Percentiles rank a stretch among this genome's conserved stretches.
These are phyloP conservation scores for Inonotus hispidus DNA, from an alignment of 1,284 basidiomycete species.

Conservation along the genomic window DNA sequence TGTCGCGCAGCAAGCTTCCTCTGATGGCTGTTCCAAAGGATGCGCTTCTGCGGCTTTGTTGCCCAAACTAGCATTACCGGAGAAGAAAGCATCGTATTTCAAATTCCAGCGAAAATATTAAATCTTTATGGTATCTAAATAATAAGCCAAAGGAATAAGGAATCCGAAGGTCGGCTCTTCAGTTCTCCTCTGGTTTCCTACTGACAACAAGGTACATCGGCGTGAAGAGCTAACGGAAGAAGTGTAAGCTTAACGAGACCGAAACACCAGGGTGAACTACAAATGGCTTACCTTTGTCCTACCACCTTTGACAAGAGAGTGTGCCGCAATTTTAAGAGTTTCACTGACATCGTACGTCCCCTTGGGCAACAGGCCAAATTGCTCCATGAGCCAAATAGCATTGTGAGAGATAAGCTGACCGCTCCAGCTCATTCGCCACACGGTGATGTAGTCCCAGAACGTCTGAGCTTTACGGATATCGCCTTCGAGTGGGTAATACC, in stretches of 20 bases:
- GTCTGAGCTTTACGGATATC: conserved; percentile 92
- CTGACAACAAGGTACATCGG: conserved; percentile 73
- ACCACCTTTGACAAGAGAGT: conserved; percentile 81
- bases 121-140: background rate
- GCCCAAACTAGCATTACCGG: too few species aligned
- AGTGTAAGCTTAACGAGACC: background rate
- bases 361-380: conserved; percentile 80
- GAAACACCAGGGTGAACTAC: conserved; percentile 14
- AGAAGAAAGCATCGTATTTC: too few species aligned
- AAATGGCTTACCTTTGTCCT: conserved; percentile 65
- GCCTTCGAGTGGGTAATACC: conserved; percentile 97
- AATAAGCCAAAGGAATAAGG: background rate
- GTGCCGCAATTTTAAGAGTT: conserved; percentile 78
- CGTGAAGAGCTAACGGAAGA: conserved; percentile 62
- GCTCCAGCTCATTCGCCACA: conserved; percentile 86
- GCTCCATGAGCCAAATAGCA: conserved; percentile 74
- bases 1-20: too few species aligned
- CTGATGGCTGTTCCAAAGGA: too few species aligned
- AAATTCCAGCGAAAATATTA: too few species aligned
- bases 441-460: conserved; percentile 84
- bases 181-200: conserved; percentile 49
- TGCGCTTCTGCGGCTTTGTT: too few species aligned
- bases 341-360: conserved; percentile 92
- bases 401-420: conserved; percentile 87
- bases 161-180: background rate